A percentile compares a stretch with the other conserved stretches of the same genome.
Conservation (phyloP, 1,284 basidiomycete genomes). For the Neonothopanus nambi region DNA sequence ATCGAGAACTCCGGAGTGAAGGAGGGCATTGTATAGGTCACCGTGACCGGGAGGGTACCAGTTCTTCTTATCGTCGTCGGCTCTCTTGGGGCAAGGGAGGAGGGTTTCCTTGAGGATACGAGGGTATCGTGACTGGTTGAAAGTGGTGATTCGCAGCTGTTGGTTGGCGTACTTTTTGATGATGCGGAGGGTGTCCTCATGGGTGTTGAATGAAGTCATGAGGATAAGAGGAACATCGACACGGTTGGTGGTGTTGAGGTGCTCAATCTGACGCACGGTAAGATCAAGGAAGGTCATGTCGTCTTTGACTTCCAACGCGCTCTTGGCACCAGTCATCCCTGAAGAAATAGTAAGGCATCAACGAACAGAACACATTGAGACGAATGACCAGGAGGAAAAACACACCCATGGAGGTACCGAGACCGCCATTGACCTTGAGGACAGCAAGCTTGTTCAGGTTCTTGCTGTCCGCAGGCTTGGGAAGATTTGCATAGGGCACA, state of each 20-base stretch:
- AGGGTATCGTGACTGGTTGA: slow-evolving; percentile 99
- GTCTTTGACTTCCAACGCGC: slow-evolving; percentile 90
- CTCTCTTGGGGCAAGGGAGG: slow-evolving; percentile 85
- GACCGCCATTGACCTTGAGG: slow-evolving; percentile 99
- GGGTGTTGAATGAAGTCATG: slow-evolving; percentile 99
- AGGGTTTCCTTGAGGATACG: slow-evolving; percentile 96
- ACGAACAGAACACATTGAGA: slow-evolving; percentile 7
- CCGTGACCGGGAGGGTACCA: slow-evolving; percentile 99
- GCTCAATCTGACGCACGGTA: slow-evolving; percentile 95
- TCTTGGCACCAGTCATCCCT: slow-evolving; percentile 94
- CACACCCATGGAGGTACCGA: slow-evolving; percentile 94
- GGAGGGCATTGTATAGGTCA: slow-evolving; percentile 91
- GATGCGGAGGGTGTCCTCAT: slow-evolving; percentile 94
- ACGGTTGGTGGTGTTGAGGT: slow-evolving; percentile 70
- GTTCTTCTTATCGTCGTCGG: slow-evolving; percentile 90
- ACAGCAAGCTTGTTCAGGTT: slow-evolving; percentile 96
- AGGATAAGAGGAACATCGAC: slow-evolving; percentile 96
- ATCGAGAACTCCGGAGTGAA: slow-evolving; percentile 95
- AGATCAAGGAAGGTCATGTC: slow-evolving; percentile 99
- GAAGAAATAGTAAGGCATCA: not conserved
- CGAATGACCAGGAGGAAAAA: slow-evolving; percentile 13
- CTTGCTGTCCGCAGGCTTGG: slow-evolving; percentile 57
- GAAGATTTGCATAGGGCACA: slow-evolving; percentile 81
- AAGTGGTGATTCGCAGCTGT: slow-evolving; percentile 92
- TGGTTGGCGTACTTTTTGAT: slow-evolving; percentile 99